These are phyloP conservation scores for Warburgia ugandensis DNA, from an alignment of 164 flowering plant species.

Conservation along the genomic window DNA sequence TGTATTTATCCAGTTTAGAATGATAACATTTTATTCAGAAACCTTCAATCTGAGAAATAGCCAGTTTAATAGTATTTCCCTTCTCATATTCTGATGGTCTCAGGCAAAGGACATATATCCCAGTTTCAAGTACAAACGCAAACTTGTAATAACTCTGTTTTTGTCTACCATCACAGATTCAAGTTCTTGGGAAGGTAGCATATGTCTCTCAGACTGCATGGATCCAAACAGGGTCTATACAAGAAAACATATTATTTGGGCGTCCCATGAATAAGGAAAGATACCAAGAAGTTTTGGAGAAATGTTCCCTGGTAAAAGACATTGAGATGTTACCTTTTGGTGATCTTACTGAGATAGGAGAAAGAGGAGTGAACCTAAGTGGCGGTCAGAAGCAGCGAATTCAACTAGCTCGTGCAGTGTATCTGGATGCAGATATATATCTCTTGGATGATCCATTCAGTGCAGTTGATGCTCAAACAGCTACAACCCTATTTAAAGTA, in stretches of 20 bases:
- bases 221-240: constrained; percentile 79
- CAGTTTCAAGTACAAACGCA: background rate
- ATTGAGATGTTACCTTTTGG: constrained; percentile 68
- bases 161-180: constrained; percentile 32
- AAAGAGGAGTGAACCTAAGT: constrained; percentile 85
- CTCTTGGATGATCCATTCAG: constrained; percentile 89
- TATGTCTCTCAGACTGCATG: constrained; percentile 87
- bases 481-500: constrained; percentile 63
- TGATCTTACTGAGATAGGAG: constrained; percentile 79
- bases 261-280: constrained; percentile 38
- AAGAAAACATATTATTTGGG: constrained; percentile 79
- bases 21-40: background rate
- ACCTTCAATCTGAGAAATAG: background rate
- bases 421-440: constrained; percentile 77
- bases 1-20: background rate
- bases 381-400: constrained; percentile 94
- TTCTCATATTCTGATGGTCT: background rate
- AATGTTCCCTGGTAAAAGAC: constrained; percentile 65
- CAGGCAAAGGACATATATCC: background rate
- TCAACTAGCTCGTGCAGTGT: constrained; percentile 88
- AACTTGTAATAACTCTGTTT: background rate
- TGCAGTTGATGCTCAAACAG: constrained; percentile 94
- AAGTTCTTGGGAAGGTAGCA: constrained; percentile 57
- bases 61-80: background rate
- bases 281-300: constrained; percentile 47